A percentile compares a stretch with the other conserved stretches of the same genome.
phyloP scores from a whole-genome alignment of 2,329 filamentous ascomycete genomes.

The Passalora sequoiae region DNA sequence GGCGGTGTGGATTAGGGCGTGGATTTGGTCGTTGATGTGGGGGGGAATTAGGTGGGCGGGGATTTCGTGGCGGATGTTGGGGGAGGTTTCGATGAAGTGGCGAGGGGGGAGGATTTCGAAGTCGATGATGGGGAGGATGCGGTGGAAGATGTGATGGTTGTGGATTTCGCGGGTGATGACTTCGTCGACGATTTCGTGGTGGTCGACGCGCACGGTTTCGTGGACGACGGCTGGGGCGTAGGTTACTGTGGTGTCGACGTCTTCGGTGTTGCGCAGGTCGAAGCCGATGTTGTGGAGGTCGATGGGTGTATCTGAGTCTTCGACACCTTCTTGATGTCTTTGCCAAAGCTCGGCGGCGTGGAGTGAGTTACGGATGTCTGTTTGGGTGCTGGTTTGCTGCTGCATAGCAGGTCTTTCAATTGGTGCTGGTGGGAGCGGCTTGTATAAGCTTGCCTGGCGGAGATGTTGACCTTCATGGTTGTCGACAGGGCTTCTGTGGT shows the following conservation, averaged over 20 bases:
- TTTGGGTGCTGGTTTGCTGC: background rate
- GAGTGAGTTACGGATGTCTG: background rate
- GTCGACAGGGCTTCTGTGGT: background rate
- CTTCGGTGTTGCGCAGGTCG: slow-evolving; percentile 32
- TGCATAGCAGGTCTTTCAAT: background rate
- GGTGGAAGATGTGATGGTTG: slow-evolving; percentile 49
- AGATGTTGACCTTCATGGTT: background rate
- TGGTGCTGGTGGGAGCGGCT: slow-evolving; percentile 20
- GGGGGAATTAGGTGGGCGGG: slow-evolving; percentile 34
- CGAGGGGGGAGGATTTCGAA: slow-evolving; percentile 50
- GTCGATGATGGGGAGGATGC: slow-evolving; percentile 50
- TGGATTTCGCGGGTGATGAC: slow-evolving; percentile 51
- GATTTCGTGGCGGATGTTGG: slow-evolving; percentile 42
- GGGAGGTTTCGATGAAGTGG: slow-evolving; percentile 44
- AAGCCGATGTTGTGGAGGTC: slow-evolving; percentile 10
- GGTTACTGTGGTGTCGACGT: slow-evolving; percentile 33
- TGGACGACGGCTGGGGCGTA: slow-evolving; percentile 46
- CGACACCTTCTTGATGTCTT: slow-evolving; percentile 4
- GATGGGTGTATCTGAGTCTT: slow-evolving; percentile 12
- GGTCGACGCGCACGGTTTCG: slow-evolving; percentile 42
- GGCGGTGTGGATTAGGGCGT: slow-evolving; percentile 34
- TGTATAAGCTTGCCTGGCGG: slow-evolving; percentile 19
- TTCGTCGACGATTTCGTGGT: slow-evolving; percentile 46
- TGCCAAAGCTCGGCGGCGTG: background rate
- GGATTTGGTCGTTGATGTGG: slow-evolving; percentile 20